Evolutionary conservation across 2,329 filamentous ascomycete species (phyloP).

Genomic region (Coleophoma crateriformis): DNA sequence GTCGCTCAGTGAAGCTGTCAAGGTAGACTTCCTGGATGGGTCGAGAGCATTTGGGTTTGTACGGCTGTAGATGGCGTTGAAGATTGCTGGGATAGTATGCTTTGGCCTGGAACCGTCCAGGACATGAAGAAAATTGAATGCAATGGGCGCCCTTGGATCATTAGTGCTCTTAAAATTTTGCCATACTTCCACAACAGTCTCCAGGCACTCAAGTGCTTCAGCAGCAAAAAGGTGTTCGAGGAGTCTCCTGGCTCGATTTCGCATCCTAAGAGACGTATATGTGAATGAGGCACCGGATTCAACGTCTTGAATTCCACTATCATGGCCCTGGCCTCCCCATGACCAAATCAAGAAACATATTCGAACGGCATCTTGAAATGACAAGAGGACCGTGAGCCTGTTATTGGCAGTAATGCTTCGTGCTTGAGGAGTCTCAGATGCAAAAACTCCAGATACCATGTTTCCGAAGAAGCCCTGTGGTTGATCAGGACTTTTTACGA

Average conservation of each 20-base stretch:
- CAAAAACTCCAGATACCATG: conserved; percentile 88
- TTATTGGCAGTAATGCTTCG: conserved; percentile 87
- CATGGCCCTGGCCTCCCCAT: conserved; percentile 69
- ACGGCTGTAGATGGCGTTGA: conserved; percentile 93
- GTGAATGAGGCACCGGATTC: conserved; percentile 75
- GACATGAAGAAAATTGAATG: conserved; percentile 84
- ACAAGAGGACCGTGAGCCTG: conserved; percentile 86
- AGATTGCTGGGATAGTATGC: conserved; percentile 86
- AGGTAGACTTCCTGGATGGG: conserved; percentile 72
- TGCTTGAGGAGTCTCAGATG: conserved; percentile 69
- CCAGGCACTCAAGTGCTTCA: conserved; percentile 87
- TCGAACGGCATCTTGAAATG: conserved; percentile 90
- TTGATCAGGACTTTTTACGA: conserved; percentile 74
- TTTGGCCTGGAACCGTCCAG: conserved; percentile 87
- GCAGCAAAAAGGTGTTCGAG: conserved; percentile 90
- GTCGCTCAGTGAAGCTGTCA: conserved; percentile 81
- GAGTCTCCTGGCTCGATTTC: conserved; percentile 80
- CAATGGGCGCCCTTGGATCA: conserved; percentile 49
- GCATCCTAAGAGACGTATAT: conserved; percentile 86
- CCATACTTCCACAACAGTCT: conserved; percentile 87
- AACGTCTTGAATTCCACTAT: conserved; percentile 53
- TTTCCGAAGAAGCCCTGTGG: conserved; percentile 87
- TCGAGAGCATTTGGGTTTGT: conserved; percentile 81
- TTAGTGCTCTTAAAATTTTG: conserved; percentile 44
- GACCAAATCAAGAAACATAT: conserved; percentile 94